Evolutionary conservation across 1,139 yeast genomes (phyloP), one percentile per base, ranked within the genome.

Genomic region (Debaryomyces subglobosus): DNA sequence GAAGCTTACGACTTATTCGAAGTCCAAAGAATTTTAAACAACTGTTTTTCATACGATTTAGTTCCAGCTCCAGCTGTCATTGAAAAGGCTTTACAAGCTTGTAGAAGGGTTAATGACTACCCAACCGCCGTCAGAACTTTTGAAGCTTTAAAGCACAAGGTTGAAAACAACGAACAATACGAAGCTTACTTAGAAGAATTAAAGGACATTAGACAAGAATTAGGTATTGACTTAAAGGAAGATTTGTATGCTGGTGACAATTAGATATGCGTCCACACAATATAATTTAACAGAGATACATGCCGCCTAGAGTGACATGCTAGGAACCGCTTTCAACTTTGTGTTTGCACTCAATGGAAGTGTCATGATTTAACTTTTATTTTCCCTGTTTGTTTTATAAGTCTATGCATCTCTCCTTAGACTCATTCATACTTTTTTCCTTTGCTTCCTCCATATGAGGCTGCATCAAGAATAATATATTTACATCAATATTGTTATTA

Each of bases 81-180:
- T 67, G 97, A 90, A 76, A 89, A 89, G 78, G 99, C 99, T 46
- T 83, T 94, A 69, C 86, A 89, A 77, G 99, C 99, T 47, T 94
- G 98, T 65, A 91, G 99, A 84, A 89, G 99, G 78, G 98, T 94
- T 59, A 91, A 95, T 74, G 99, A 94, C 78, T 89, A 89, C 78
- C 97, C 99, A 54, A 92, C 98, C 54, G 99, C 99, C 51, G 95
- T 92, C 61, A 89, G 99, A 78, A 96, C 96, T 53, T 94, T 94
- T 64, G 99, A 94, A 78, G 88, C 90, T 58, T 84, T 94, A 71
- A 89, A 88, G 74, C 89, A 85, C 84, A 94, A 94, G 81, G 98
- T 94, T 57, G 97, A 92, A 74, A 89, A 86, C 78, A 85, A 83
- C 68, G 86, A 86, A 62, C 98, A 92, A 78, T 94, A 94, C 81